Base-by-base conservation (phyloP, 495 filamentous ascomycete genomes). In the Talaromyces stipitatus region DNA sequence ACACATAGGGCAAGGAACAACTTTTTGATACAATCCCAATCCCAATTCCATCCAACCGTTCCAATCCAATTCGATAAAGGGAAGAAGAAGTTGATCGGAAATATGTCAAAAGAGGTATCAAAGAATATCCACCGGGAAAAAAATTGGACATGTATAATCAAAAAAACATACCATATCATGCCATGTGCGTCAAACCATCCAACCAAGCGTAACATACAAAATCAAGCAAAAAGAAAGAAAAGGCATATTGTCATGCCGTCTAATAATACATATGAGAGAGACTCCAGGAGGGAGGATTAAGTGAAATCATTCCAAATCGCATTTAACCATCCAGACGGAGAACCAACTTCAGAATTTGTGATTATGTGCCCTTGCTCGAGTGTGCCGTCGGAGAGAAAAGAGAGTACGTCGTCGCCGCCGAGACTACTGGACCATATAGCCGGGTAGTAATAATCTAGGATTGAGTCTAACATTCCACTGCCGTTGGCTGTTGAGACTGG, bases 381-480 rank as follows among this genome's bases (percentile, higher is more conserved):
- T n/a, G 78, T 74, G 20, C 71, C 66, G 10, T 76, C 78, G 46
- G 74, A 75, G 16, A 78, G 60, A 62, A 79, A 78, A 5, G 71
- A 72, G 18, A 78, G 58, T 8, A 80, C 66, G 43, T 78, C 77
- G 29, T 79, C 78, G 2, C 75, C 72, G 5, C 76, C 69, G 12
- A 77, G 66, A 47, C 73, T 75, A 2, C 66, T 69, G 6, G 70
- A 67, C 60, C 67, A 67, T 14, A 73, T 24, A 43, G 59, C 62
- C 32, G 66, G 61, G 38, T 69, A 62, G 14, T 66, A 61, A 57
- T 48, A 32, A 36, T 36, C 14, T 24, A 45, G 10, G 32, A 50
- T n/a, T 23, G 50, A 45, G 54, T 16, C 24, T 52, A 36, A 14
- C 30, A 36, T 33, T 33, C 27, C 51, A 8, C 29, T 30, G 20